Percentiles rank a stretch among this genome's conserved stretches.
Conservation (phyloP, 2,329 filamentous ascomycete genomes). For the Neonectria punicea region DNA sequence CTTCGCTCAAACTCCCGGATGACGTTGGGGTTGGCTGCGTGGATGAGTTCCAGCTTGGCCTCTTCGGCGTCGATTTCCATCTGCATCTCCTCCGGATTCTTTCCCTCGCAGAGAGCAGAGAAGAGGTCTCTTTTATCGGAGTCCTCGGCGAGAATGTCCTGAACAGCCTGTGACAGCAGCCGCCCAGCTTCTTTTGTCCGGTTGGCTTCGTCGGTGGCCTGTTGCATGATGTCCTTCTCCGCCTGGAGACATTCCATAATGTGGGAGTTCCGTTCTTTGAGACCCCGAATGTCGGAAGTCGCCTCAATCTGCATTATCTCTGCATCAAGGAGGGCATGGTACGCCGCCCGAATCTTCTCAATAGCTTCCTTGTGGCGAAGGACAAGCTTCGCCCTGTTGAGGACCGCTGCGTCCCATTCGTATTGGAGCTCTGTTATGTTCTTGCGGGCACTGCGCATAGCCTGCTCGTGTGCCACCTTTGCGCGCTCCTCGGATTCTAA, state of each 20-base stretch:
- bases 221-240: conserved; percentile 50
- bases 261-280: conserved; percentile 73
- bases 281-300: conserved; percentile 76
- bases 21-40: conserved; percentile 79
- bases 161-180: conserved; percentile 49
- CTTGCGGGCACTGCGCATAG: conserved; percentile 47
- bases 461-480: conserved; percentile 45
- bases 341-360: conserved; percentile 68
- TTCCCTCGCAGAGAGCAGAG: conserved; percentile 56
- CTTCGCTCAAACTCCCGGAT: conserved; percentile 82
- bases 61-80: conserved; percentile 79
- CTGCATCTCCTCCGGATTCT: conserved; percentile 72
- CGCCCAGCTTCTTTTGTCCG: conserved; percentile 48
- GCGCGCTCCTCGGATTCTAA: conserved; percentile 51
- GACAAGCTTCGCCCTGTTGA: conserved; percentile 66
- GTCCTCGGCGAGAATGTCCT: conserved; percentile 52
- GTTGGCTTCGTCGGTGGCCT: conserved; percentile 53
- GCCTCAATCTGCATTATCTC: conserved; percentile 82
- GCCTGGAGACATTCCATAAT: conserved; percentile 64
- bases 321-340: conserved; percentile 73
- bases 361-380: conserved; percentile 68
- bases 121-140: conserved; percentile 55
- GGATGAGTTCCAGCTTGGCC: conserved; percentile 81
- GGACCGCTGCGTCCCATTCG: conserved; percentile 63
- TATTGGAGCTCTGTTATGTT: conserved; percentile 61